Base-by-base conservation (phyloP, 192 early-diverging fungal genomes). In the Podila epicladia region DNA sequence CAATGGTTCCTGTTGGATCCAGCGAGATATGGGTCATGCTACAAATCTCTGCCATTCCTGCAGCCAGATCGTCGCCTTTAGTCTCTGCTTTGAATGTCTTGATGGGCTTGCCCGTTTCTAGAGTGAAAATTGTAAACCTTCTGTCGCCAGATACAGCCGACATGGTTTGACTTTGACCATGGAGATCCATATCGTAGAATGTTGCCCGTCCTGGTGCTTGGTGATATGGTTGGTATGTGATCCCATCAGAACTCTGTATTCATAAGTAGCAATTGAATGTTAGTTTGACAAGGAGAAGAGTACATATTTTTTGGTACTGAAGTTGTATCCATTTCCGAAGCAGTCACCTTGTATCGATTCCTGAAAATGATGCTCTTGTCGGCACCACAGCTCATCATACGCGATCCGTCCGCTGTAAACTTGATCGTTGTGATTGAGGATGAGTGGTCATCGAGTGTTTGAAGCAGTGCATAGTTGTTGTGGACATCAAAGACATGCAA, bases 341-440 rank as follows among this genome's bases (percentile, higher is more conserved):
- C 29, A 29, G 29, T 61, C 61, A 83, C 78, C 65, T 79, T 74
- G 20, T 58, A 66, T 26, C 60, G 65, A 58, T 71, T 75, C 33
- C 94, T 86, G 63, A 96, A 96, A 7, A 94, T 91, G 7, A 96
- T 77, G 24, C 93, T 92, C 82, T 95, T 96, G 70, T 96, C 95
- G 11, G 94, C 94, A 11, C 88, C 92, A 74, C 92, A 94, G 63
- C 92, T 95, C 50, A 96, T 85, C 33, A 96, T 82, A 29, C 85
- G 88, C 24, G 76, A 82, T 19, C 93, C 94, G 62, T 85, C 75
- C 55, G 86, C 84, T 8, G 88, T 82, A 71, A 96, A 96, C 60
- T 85, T 84, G 48, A 96, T 88, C 26, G 87, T 82, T 8, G 93
- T 95, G 5, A 96, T 91, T 1, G 95, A 93, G 1, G 94, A 93